Base-by-base conservation (phyloP, 148 eudicot genomes). In the Arbutus unedo region DNA sequence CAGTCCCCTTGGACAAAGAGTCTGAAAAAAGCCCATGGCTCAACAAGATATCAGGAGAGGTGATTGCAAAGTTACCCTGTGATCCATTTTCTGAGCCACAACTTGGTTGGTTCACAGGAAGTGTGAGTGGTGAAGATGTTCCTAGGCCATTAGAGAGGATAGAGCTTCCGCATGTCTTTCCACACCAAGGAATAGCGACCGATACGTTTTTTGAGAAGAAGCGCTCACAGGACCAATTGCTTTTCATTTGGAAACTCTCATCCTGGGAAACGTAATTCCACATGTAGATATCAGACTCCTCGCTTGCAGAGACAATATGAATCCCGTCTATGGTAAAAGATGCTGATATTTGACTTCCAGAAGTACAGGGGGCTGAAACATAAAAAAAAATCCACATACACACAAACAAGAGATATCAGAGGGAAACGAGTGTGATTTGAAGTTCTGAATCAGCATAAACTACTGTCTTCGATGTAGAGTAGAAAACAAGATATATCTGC, bases 101-200 rank as follows among this genome's bases (percentile, higher is more conserved):
- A 16, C 47, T 77, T 41, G 80, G 47, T 77, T 25, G 62, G 64
- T 54, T 77, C 4, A 43, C 74, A 16, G 74, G 5, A 43, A 43
- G 47, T 70, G 74, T 5, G 19, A 70, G 48, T 41, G 74, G 41
- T 8, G 64, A 18, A 54, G 48, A 56, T 78, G 68, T n/a, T 62
- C 13, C 67, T 19, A 44, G 41, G 66, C 41, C 25, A 55, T 78
- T 43, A 18, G 68, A 78, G 14, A 78, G 60, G 67, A 55, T 78
- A 19, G 76, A 76, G 82, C 74, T 75, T 13, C 75, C 83, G 6
- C 51, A 62, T 82, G 85, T 87, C 68, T 88, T 68, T 79, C 96
- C 96, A n/a, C 85, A 84, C 98, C 98, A 94, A 72, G 96, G 93
- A 47, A 91, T 83, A 76, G 94, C 98, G 43, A 94, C 80, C 3